Evolutionary conservation across 768 basidiomycete species (phyloP).

Genomic region (Tylopilus sp.): DNA sequence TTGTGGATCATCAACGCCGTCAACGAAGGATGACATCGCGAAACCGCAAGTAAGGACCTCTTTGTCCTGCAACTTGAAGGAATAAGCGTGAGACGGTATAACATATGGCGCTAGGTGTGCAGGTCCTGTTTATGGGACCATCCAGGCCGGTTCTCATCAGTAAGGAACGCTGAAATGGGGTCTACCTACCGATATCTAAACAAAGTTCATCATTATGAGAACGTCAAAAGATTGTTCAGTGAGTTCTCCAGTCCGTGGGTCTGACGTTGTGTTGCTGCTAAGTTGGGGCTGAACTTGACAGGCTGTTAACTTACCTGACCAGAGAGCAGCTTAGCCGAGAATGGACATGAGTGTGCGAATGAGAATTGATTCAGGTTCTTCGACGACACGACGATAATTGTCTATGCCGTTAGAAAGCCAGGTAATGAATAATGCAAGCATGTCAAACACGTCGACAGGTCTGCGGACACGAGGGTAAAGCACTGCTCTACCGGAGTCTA

Average conservation of each 20-base stretch:
- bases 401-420: too few relatives aligned
- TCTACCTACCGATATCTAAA: neutral
- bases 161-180: neutral
- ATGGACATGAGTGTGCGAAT: too few relatives aligned
- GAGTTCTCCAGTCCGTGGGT: neutral
- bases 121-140: neutral
- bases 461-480: too few relatives aligned
- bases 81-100: constrained; percentile 5
- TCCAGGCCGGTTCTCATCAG: neutral
- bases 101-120: neutral
- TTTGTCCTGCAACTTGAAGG: neutral
- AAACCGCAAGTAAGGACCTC: neutral
- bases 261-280: neutral
- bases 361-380: too few relatives aligned
- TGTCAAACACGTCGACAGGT: too few relatives aligned
- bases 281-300: neutral
- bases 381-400: too few relatives aligned
- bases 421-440: too few relatives aligned
- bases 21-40: constrained; percentile 16
- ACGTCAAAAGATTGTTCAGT: neutral
- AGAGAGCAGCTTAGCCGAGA: too few relatives aligned
- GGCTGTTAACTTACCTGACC: too few relatives aligned
- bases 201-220: neutral
- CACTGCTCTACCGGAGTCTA: too few relatives aligned
- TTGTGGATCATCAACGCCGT: constrained; percentile 8